Evolutionary conservation across 306 rosid species (phyloP).

Genomic region (Malus asiatica): DNA sequence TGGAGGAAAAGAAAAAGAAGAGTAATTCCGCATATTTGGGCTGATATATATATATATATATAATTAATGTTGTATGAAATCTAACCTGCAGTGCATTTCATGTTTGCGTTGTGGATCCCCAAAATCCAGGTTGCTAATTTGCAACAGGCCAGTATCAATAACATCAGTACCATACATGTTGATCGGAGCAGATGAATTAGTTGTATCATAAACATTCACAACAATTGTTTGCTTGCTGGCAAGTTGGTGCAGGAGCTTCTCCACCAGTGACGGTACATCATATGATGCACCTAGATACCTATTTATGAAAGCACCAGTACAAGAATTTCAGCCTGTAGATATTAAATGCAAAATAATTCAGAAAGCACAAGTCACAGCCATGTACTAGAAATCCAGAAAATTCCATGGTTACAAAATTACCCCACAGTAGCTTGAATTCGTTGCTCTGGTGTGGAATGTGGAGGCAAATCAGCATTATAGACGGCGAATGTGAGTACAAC

Average conservation of each 20-base stretch:
- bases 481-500: conserved; percentile 95
- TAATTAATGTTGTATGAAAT: conserved; percentile 9
- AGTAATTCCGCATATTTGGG: conserved; percentile 7
- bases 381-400: conserved; percentile 5
- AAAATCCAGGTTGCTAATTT: conserved; percentile 66
- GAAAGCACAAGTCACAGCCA: not conserved
- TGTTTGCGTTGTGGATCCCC: conserved; percentile 95
- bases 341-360: conserved; percentile 1
- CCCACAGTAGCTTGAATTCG: conserved; percentile 81
- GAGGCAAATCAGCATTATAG: conserved; percentile 57
- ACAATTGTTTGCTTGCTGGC: conserved; percentile 96
- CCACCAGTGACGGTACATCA: conserved; percentile 90
- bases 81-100: conserved; percentile 98
- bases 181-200: conserved; percentile 60
- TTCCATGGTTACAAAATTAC: conserved; percentile 34
- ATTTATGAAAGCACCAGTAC: conserved; percentile 9
- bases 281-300: conserved; percentile 96
- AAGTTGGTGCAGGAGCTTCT: conserved; percentile 97
- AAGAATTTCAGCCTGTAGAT: conserved; percentile 16
- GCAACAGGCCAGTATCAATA: conserved; percentile 66
- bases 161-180: conserved; percentile 87
- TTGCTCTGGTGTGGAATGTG: conserved; percentile 59
- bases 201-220: conserved; percentile 89
- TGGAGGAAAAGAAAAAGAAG: not conserved
- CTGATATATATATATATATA: conserved; percentile 1